A percentile compares a stretch with the other conserved stretches of the same genome.
These are phyloP conservation scores for Zelonia costaricensis DNA, from an alignment of 208 protist genomes.

Conservation along the genomic window DNA sequence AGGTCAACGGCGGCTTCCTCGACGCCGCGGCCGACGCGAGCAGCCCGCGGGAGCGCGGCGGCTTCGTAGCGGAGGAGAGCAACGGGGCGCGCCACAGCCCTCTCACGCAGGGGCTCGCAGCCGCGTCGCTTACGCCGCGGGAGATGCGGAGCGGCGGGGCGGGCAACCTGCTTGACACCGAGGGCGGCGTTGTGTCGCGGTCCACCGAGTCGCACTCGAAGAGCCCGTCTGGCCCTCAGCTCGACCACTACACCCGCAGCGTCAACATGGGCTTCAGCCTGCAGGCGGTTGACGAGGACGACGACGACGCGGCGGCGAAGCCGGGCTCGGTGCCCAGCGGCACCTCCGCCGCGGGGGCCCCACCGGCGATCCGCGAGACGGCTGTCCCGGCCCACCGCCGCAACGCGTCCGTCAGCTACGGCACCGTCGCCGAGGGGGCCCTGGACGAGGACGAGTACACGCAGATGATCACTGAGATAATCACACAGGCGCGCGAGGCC, in stretches of 20 bases:
- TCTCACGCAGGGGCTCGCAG: neutral
- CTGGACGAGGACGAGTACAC: conserved; percentile 37
- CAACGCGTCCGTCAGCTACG: neutral
- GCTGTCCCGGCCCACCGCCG: conserved; percentile 6
- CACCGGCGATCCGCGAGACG: conserved; percentile 2
- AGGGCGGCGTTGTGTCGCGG: neutral
- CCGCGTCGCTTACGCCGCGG: conserved; percentile 3
- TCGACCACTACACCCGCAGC: conserved; percentile 32
- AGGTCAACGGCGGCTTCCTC: conserved; percentile 6
- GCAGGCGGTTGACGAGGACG: conserved; percentile 30
- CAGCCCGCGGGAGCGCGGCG: neutral
- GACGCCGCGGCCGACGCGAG: neutral
- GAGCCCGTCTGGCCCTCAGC: conserved; percentile 34
- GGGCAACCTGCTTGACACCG: neutral
- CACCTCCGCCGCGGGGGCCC: neutral
- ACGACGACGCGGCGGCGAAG: too few relatives aligned
- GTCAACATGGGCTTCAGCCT: conserved; percentile 26
- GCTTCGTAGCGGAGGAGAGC: neutral
- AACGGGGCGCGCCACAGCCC: neutral
- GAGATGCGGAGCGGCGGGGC: neutral
- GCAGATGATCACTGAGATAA: conserved; percentile 38
- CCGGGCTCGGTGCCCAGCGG: too few relatives aligned
- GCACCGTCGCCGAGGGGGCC: conserved; percentile 7
- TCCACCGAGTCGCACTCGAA: conserved; percentile 28
- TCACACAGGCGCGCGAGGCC: conserved; percentile 33